Base-by-base conservation (phyloP, 306 rosid genomes). In the Glycyrrhiza uralensis region DNA sequence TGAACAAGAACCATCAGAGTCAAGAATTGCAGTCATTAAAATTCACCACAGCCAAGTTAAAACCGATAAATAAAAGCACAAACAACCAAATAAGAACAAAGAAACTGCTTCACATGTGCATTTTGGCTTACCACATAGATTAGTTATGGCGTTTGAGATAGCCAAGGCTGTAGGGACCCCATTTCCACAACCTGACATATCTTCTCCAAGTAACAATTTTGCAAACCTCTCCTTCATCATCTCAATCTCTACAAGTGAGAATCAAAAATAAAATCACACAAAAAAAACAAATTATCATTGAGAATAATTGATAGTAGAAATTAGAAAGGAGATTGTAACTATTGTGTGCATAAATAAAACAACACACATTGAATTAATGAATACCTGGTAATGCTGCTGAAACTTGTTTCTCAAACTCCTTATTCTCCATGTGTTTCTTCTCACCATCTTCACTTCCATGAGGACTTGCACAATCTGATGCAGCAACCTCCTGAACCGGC, bases 141-240 rank as follows among this genome's bases (percentile, higher is more conserved):
- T 91, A 17, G 98, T 91, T 71, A 91, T 91, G 70, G 98, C 97
- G 72, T 94, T 94, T 49, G 97, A 94, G 33, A 94, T 83, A 36
- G 97, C 92, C 87, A 91, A 79, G 12, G 97, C 96, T 28, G 98
- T 82, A 61, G 84, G 77, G 32, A 89, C 98, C 63, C 98, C 98
- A 76, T 94, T 91, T 74, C 98, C 98, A 63, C 91, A 85, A 13
- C 98, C 98, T 5, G 98, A 94, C 98, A 94, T 89, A 77, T 94
- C 97, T 82, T 94, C 98, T 36, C 98, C 98, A 75, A 94, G 96
- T 75, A 94, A 66, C 87, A 94, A 79, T 76, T 91, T 94, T 50
- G 98, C 78, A 76, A 94, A 91, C 80, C 98, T 83, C 58, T 94
- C 98, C 83, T 86, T 91, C 97, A 93, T 89, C 96, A 94, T 74